Base-by-base conservation (phyloP, 176 grass and related monocot genomes). In the Zea luxurians region DNA sequence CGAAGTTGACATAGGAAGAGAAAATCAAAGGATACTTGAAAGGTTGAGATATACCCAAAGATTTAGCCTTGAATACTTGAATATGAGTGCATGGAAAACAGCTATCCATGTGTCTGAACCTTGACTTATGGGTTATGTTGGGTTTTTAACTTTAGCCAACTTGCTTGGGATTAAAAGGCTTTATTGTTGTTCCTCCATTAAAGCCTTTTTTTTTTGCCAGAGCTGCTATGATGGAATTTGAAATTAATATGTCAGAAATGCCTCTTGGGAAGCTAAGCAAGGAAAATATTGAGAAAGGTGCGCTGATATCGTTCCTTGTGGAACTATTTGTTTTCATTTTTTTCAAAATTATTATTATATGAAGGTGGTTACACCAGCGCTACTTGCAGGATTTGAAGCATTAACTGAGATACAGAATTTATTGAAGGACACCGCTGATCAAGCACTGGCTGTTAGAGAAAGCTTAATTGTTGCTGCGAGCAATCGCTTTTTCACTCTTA, bases 231-330 rank as follows among this genome's bases (percentile, higher is more conserved):
- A 85, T 90, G 87, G 94, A 97, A 73, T 97, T 97, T 68, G 87
- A 97, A 88, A 97, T 97, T 68, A 97, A 97, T 90, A 90, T 97
- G 91, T 80, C 89, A 37, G 94, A 97, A 88, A 97, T 97, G 94
- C 94, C 94, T 48, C 94, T 97, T 64, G 94, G 94, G 81, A 97
- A 97, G 75, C 83, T 97, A 88, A 97, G 91, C 89, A 97, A 92
- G 73, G 75, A 82, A 72, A 97, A 92, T 87, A 94, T 97, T 66
- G 87, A 94, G 75, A 88, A 97, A 71, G 94, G 94, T 97, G 76
- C 71, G 17, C 53, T 69, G 57, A 74, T 68, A 52, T 63, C 61
- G 10, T 63, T 75, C 45, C 63, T 66, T 73, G n/a, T 54, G 21
- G 45, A 45, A 53, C 70, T 70, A 4, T 49, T 77, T 67, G 17